Evolutionary conservation across 129 eudicot species (phyloP).

Genomic region (Centrapalus pauciflorus): DNA sequence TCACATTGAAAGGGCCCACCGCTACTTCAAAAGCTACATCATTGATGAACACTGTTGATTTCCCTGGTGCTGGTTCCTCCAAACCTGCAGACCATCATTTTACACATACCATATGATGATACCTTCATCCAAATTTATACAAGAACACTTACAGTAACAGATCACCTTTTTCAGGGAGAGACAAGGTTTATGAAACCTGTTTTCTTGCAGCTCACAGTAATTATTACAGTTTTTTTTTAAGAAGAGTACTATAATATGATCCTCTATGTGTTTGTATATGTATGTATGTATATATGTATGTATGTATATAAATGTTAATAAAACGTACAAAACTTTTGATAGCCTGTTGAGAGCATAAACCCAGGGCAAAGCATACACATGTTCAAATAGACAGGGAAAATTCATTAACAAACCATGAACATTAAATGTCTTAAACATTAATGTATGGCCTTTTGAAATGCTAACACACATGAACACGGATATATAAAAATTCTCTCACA

Average conservation of each 20-base stretch:
- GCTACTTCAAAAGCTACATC: slow-evolving; percentile 77
- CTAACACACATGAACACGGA: neutral
- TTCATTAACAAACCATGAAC: neutral
- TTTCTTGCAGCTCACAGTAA: too few relatives aligned
- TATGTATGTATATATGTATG: too few relatives aligned
- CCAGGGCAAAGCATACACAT: slow-evolving; percentile 37
- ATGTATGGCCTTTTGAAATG: neutral
- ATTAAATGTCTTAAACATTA: too few relatives aligned
- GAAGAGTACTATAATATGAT: too few relatives aligned
- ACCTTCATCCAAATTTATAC: neutral
- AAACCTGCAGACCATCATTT: slow-evolving; percentile 45
- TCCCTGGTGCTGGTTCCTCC: slow-evolving; percentile 30
- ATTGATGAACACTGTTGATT: slow-evolving; percentile 75
- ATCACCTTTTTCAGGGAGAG: too few relatives aligned
- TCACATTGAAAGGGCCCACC: slow-evolving; percentile 63
- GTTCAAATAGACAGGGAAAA: too few relatives aligned
- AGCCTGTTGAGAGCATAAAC: too few relatives aligned
- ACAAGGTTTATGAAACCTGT: too few relatives aligned
- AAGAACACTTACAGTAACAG: too few relatives aligned
- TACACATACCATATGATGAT: neutral
- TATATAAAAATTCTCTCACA: neutral
- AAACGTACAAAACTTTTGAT: too few relatives aligned
- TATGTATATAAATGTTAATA: neutral
- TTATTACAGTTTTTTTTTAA: too few relatives aligned
- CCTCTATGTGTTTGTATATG: too few relatives aligned